Percentiles rank a stretch among this genome's conserved stretches.
These are phyloP conservation scores for Aspergillus fischeri DNA, from an alignment of 2,329 filamentous ascomycete species.

Conservation along the genomic window DNA sequence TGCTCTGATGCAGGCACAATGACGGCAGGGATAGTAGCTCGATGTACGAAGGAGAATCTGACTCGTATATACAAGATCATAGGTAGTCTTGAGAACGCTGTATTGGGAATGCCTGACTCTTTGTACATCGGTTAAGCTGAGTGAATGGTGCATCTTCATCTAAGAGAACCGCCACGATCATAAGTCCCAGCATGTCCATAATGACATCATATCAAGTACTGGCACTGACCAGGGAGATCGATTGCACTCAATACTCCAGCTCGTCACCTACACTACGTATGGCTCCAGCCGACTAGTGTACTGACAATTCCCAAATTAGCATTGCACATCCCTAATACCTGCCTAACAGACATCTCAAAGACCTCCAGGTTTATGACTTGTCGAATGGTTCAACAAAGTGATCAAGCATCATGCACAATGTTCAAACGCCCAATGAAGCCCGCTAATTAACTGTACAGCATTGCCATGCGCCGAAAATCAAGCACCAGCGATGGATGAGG, in stretches of 20 bases:
- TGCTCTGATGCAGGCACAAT: background rate
- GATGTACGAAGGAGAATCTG: no score
- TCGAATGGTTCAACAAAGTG: background rate
- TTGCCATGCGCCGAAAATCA: background rate
- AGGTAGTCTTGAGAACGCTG: background rate
- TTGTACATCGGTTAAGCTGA: background rate
- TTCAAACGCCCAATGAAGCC: background rate
- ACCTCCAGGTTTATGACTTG: background rate
- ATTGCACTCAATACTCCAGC: no score
- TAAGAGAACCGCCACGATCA: background rate
- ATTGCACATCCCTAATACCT: background rate
- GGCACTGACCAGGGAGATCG: background rate
- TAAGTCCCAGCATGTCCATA: background rate
- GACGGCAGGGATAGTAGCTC: no score
- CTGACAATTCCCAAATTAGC: background rate
- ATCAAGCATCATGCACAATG: background rate
- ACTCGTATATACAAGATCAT: background rate
- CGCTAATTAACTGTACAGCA: background rate
- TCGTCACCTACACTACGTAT: background rate
- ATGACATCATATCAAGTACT: background rate
- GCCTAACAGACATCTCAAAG: background rate
- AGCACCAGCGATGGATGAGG: background rate
- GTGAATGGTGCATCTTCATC: background rate
- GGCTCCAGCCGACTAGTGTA: background rate
- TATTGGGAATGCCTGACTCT: background rate